These are phyloP conservation scores for Penicillium polonicum DNA, from an alignment of 2,329 filamentous ascomycete genomes.

Conservation along the genomic window DNA sequence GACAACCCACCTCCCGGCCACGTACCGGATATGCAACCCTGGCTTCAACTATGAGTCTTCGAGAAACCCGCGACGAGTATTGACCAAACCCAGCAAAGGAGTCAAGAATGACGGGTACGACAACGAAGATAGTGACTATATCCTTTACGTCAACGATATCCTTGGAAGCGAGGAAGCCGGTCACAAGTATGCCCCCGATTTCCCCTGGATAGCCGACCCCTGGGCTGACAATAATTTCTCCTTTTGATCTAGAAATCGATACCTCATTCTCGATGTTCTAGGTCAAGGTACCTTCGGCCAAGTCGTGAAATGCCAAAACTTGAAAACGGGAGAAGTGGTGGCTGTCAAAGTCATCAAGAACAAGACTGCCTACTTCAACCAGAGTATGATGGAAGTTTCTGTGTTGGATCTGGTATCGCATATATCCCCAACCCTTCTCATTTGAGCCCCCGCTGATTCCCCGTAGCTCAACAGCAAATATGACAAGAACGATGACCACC, in stretches of 20 bases:
- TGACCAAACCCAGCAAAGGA: constrained; percentile 98
- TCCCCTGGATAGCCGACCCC: neutral
- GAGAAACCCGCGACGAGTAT: constrained; percentile 86
- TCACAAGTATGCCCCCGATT: constrained; percentile 69
- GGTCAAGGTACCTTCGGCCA: constrained; percentile 98
- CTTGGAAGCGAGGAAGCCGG: constrained; percentile 95
- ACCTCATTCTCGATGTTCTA: constrained; percentile 93
- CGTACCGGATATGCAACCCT: constrained; percentile 97
- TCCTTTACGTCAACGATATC: constrained; percentile 98
- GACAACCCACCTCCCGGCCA: constrained; percentile 87
- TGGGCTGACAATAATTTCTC: constrained; percentile 9
- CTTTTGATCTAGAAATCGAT: constrained; percentile 67
- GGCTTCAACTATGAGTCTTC: constrained; percentile 99
- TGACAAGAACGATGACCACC: constrained; percentile 98
- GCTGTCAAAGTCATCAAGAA: constrained; percentile 99
- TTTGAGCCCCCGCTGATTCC: constrained; percentile 22
- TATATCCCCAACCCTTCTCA: constrained; percentile 26
- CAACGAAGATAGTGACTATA: constrained; percentile 99
- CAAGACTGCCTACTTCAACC: constrained; percentile 97
- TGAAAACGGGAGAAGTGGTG: constrained; percentile 97
- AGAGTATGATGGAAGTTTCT: constrained; percentile 99
- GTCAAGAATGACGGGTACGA: constrained; percentile 98
- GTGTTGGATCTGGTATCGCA: constrained; percentile 78
- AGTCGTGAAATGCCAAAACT: constrained; percentile 97
- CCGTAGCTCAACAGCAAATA: constrained; percentile 89